Evolutionary conservation across 83 land plant genomes (phyloP).

Genomic region (Thuja plicata): DNA sequence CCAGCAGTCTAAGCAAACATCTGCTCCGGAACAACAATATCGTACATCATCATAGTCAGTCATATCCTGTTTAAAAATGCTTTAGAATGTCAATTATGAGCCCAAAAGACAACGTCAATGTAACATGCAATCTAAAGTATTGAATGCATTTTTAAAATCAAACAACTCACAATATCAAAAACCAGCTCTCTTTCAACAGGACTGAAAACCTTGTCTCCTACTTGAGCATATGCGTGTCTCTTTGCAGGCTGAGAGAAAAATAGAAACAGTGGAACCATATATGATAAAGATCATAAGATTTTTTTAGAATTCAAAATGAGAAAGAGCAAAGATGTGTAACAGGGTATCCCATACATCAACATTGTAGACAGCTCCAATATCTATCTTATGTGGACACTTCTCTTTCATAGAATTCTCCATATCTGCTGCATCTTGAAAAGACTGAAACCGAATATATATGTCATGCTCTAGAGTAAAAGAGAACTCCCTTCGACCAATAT

Average conservation of each 20-base stretch:
- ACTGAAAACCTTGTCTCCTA: constrained; percentile 70
- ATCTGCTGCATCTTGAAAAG: constrained; percentile 69
- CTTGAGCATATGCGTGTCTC: constrained; percentile 82
- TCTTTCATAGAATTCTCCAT: constrained; percentile 80
- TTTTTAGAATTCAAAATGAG: neutral
- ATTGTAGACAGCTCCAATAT: constrained; percentile 96
- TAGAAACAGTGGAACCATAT: constrained; percentile 5
- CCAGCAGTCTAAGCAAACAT: constrained; percentile 80
- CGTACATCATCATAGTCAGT: constrained; percentile 98
- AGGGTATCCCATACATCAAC: constrained; percentile 71
- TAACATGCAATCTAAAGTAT: neutral
- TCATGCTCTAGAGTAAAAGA: constrained; percentile 90
- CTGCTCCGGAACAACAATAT: constrained; percentile 92
- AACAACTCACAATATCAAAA: constrained; percentile 88
- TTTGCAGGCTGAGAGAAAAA: constrained; percentile 78
- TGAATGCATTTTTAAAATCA: neutral
- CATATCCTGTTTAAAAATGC: constrained; percentile 72
- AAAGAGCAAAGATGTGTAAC: constrained; percentile 4
- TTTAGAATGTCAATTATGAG: neutral
- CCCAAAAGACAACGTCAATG: neutral
- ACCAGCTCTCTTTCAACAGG: constrained; percentile 96
- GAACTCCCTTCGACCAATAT: constrained; percentile 80
- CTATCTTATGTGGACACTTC: constrained; percentile 89
- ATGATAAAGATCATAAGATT: neutral
- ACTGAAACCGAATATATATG: constrained; percentile 84